Base-by-base conservation (phyloP, 177 flowering plant species). In the Vitis hybrid region DNA sequence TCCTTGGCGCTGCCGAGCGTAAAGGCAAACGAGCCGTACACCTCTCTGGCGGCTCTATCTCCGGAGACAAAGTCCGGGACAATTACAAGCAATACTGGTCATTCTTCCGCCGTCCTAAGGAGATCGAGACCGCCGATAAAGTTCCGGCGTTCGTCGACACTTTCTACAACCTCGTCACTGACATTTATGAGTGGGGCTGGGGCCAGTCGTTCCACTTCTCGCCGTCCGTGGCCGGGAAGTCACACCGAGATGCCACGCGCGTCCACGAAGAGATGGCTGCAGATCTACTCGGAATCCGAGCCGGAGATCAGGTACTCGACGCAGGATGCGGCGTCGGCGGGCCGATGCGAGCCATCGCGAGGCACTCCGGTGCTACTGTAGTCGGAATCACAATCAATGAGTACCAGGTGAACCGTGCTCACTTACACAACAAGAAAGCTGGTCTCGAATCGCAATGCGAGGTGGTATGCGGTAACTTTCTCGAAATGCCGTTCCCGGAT, bases 131-230 rank as follows among this genome's bases (percentile, higher is more conserved):
- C 13, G 76, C 86, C 14, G 98, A 95, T 2, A 84, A 86, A 2
- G 97, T 95, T 0, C 98, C 98, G 0, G 90, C 79, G 59, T 90
- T 89, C 68, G 98, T 95, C 64, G 97, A 95, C 76, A 91, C 98
- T 11, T 95, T 95, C 79, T 95, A 95, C 86, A 95, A 95, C 67
- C 83, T 95, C 56, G 98, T 95, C 61, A 95, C 98, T 20, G 98
- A 95, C 65, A 95, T 95, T 68, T 95, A 95, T 83, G 98, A 95
- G 76, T 95, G 98, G 98, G 97, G 98, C 0, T 95, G 97, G 98
- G 98, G 97, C 1, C 98, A 95, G 71, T 85, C 90, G 71, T 92
- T 95, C 84, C 97, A 95, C 70, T 95, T 95, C 80, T 84, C 93
- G 5, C 98, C 97, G 0, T 80, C 92, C 51, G 24, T 92, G 33